Evolutionary conservation across 2,329 filamentous ascomycete species (phyloP), one percentile per base, ranked within the genome.

Genomic region (Zasmidium cellare): DNA sequence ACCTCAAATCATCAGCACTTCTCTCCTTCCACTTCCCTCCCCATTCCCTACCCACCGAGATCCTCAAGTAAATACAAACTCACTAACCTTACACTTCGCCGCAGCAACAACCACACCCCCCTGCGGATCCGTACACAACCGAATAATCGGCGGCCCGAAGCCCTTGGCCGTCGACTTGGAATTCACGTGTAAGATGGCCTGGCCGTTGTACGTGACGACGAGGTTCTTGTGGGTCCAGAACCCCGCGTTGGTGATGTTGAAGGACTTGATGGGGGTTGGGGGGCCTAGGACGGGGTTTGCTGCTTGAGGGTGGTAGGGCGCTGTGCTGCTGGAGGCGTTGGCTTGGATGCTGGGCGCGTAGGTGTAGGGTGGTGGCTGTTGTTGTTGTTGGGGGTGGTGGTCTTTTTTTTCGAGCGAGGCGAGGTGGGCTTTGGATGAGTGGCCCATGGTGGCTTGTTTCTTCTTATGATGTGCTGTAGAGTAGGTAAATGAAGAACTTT

Each of bases 151-250:
- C 24, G n/a, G 12, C 9, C 14, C 50, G 16, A 20, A 35, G 23
- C n/a, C 45, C 53, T 11, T 18, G 5, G 11, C 45, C 53, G 45
- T 51, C 28, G 22, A 50, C 45, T 24, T 22, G 45, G 28, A 23
- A n/a, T 55, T 22, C n/a, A 45, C 19, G 5, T 23, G 24, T 3
- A 55, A 24, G 28, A 55, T 25, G 2, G 53, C 11, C 9, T 3
- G 7, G 24, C 19, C 24, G 16, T 48, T 46, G 9, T 35, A 41
- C 12, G 16, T 20, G 18, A 55, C 7, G 19, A 23, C 23, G 3
- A 55, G 45, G 12, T 49, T 35, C 7, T 24, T 28, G 23, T 28
- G 16, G 6, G 53, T 49, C 20, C 50, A 55, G 19, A 45, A 51
- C 22, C 45, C 19, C 7, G 20, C 24, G 11, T 50, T 55, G 45